Conservation (phyloP, 1,284 basidiomycete genomes). For the Phellinidium pouzarii region DNA sequence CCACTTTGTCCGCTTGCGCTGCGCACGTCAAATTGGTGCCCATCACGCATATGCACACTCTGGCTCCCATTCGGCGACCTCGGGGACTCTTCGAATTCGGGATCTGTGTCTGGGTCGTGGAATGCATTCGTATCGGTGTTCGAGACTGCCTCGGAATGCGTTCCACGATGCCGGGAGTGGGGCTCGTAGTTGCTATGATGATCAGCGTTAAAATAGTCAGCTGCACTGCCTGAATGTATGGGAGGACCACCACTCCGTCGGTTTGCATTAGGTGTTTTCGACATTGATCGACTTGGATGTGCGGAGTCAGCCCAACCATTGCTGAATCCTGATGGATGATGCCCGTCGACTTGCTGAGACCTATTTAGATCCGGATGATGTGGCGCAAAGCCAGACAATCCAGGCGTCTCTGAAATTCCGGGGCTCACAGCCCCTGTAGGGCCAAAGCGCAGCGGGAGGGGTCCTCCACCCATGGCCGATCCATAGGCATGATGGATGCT, state of each 20-base stretch:
- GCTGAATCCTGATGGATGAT: background rate
- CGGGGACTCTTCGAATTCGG: background rate
- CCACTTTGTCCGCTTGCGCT: background rate
- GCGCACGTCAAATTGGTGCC: background rate
- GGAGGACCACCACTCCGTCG: background rate
- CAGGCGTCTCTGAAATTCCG: background rate
- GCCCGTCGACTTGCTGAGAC: too few relatives aligned
- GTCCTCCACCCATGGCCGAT: background rate
- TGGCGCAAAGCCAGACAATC: background rate
- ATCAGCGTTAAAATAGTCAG: constrained; percentile 10
- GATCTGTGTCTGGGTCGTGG: constrained; percentile 3
- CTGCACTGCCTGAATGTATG: constrained; percentile 4
- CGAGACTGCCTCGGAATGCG: background rate
- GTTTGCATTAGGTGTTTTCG: background rate
- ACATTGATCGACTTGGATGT: background rate
- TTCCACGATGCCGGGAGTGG: background rate
- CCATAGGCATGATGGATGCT: background rate
- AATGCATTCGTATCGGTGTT: constrained; percentile 1
- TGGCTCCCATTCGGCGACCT: background rate
- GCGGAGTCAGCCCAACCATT: background rate
- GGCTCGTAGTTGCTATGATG: background rate
- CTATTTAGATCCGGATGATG: too few relatives aligned
- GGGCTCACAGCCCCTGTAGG: background rate
- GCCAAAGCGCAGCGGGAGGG: background rate
- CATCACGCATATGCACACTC: background rate